A percentile compares a stretch with the other conserved stretches of the same genome.
Evolutionary conservation across 1,139 yeast species (phyloP).

Genomic region (Yamadazyma songkhlaensis): DNA sequence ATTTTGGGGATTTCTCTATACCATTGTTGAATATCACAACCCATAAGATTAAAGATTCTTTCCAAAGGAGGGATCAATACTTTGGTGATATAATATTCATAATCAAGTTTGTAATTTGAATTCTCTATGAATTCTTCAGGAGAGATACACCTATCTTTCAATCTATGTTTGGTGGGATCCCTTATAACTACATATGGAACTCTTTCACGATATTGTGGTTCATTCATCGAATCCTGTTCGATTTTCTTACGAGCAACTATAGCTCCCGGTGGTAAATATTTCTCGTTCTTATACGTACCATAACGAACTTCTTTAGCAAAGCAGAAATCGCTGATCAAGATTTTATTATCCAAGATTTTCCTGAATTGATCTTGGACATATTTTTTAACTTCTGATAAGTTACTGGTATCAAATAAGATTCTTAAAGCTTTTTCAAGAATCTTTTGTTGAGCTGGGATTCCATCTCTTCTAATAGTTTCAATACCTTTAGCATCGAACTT

Average conservation of each 20-base stretch:
- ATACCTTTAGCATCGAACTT: conserved; percentile 94
- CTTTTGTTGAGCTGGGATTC: conserved; percentile 87
- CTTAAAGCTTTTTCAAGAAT: conserved; percentile 70
- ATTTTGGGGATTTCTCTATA: conserved; percentile 61
- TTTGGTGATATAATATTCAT: conserved; percentile 79
- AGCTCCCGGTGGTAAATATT: conserved; percentile 88
- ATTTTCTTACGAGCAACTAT: conserved; percentile 63
- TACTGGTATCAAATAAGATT: conserved; percentile 67
- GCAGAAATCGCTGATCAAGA: conserved; percentile 78
- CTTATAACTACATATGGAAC: conserved; percentile 80
- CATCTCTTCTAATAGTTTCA: conserved; percentile 91
- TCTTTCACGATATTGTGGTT: conserved; percentile 86
- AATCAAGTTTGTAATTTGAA: conserved; percentile 52
- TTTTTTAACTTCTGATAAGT: conserved; percentile 64
- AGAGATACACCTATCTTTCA: conserved; percentile 75
- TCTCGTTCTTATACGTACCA: conserved; percentile 75
- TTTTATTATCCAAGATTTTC: conserved; percentile 58
- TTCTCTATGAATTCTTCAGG: conserved; percentile 67
- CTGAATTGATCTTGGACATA: conserved; percentile 65
- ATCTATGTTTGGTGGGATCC: conserved; percentile 61
- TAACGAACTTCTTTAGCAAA: conserved; percentile 87
- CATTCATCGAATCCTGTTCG: conserved; percentile 65
- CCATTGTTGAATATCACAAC: conserved; percentile 80
- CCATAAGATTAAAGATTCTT: conserved; percentile 75
- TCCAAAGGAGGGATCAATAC: conserved; percentile 88